Conservation (phyloP, 805 yeast genomes). For the Candida taoyuanica region DNA sequence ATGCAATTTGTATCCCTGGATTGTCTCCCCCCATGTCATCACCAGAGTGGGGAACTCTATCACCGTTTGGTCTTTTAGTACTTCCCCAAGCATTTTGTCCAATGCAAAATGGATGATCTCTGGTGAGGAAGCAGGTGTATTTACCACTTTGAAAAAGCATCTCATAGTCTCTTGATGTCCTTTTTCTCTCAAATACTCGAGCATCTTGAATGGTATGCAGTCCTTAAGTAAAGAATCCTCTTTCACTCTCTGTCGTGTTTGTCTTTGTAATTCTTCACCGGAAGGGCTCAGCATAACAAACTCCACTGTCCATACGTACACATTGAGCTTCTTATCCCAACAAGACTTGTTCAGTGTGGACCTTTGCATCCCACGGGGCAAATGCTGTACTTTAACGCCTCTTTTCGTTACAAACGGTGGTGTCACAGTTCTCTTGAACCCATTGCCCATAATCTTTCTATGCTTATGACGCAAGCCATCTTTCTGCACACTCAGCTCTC, state of each 20-base stretch:
- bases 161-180: conserved; percentile 13
- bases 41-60: conserved; percentile 75
- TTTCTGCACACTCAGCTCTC: conserved; percentile 57
- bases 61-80: conserved; percentile 52
- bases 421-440: conserved; percentile 1
- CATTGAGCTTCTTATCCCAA: conserved; percentile 57
- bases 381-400: conserved; percentile 57
- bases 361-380: conserved; percentile 76
- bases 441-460: conserved; percentile 35
- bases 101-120: conserved; percentile 37
- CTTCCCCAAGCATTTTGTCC: conserved; percentile 38
- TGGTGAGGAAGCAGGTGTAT: conserved; percentile 29
- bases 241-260: conserved; percentile 33
- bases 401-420: conserved; percentile 37
- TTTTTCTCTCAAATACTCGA: conserved; percentile 12
- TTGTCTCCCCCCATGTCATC: conserved; percentile 32
- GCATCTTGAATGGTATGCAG: conserved; percentile 28
- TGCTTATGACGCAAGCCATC: conserved; percentile 43
- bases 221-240: conserved; percentile 30
- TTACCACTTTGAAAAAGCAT: conserved; percentile 30
- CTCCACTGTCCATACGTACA: conserved; percentile 78
- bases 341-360: conserved; percentile 59
- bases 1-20: conserved; percentile 28
- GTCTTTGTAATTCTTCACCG: conserved; percentile 28
- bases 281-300: conserved; percentile 46